phyloP scores from a whole-genome alignment of 192 early-diverging fungal genomes.

The Podila horticola region DNA sequence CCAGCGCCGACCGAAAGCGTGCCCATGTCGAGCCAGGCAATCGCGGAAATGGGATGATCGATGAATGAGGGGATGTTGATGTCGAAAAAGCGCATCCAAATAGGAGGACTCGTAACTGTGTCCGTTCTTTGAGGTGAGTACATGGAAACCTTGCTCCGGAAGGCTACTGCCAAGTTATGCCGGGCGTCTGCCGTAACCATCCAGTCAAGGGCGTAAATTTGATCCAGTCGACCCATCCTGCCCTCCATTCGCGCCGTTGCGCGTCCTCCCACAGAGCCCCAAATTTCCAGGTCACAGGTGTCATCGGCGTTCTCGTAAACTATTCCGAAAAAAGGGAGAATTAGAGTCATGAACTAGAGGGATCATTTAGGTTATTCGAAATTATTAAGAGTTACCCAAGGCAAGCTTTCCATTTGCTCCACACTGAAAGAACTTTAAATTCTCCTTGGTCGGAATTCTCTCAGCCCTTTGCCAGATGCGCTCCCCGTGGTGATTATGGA shows the following conservation, averaged over 20 bases:
- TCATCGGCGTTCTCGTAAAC: conserved; percentile 27
- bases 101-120: conserved; percentile 32
- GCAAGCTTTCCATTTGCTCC: conserved; percentile 56
- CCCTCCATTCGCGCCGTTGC: conserved; percentile 35
- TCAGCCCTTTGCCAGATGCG: conserved; percentile 31
- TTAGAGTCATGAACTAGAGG: not conserved
- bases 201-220: conserved; percentile 74
- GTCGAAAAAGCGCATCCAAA: conserved; percentile 65
- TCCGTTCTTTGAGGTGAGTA: conserved; percentile 68
- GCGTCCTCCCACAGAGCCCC: conserved; percentile 45
- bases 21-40: conserved; percentile 66
- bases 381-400: conserved; percentile 26
- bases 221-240: conserved; percentile 25
- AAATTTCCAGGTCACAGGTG: conserved; percentile 36
- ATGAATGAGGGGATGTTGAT: conserved; percentile 65
- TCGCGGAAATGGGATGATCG: conserved; percentile 53
- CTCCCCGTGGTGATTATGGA: conserved; percentile 20
- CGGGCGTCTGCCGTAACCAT: conserved; percentile 79
- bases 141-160: conserved; percentile 61
- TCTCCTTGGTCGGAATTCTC: conserved; percentile 17
- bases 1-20: conserved; percentile 68
- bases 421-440: conserved; percentile 45
- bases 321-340: not conserved
- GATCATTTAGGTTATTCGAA: not conserved
- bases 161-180: conserved; percentile 74